Conservation (phyloP, 1,284 basidiomycete species). For the Inonotus hispidus region DNA sequence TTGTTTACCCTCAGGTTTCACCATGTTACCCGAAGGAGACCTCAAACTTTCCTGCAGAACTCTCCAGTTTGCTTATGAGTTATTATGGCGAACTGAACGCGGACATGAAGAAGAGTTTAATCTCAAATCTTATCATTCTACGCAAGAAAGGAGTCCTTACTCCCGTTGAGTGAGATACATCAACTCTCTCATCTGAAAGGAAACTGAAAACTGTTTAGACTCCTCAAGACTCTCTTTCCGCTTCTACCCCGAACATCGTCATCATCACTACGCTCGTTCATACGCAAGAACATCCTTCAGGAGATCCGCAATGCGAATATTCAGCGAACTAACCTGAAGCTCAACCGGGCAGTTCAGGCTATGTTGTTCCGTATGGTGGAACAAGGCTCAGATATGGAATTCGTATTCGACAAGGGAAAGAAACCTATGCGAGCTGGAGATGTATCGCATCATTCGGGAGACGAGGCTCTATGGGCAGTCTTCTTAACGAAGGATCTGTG, state of each 20-base stretch:
- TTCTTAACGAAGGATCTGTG: slow-evolving; percentile 93
- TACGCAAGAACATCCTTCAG: slow-evolving; percentile 93
- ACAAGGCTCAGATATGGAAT: slow-evolving; percentile 47
- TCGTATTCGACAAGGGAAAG: slow-evolving; percentile 77
- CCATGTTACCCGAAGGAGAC: slow-evolving; percentile 89
- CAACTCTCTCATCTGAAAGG: slow-evolving; percentile 3
- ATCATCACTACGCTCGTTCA: slow-evolving; percentile 74
- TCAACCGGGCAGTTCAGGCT: slow-evolving; percentile 94
- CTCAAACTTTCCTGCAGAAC: slow-evolving; percentile 71
- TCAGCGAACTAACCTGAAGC: slow-evolving; percentile 88
- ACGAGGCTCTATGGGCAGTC: slow-evolving; percentile 98
- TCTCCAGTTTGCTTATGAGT: slow-evolving; percentile 73
- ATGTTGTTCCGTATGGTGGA: slow-evolving; percentile 97
- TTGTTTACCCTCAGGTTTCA: slow-evolving; percentile 50
- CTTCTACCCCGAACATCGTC: slow-evolving; percentile 90
- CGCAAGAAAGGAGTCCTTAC: slow-evolving; percentile 90
- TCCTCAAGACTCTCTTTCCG: slow-evolving; percentile 90
- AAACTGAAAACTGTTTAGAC: slow-evolving; percentile 39
- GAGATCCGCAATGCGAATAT: slow-evolving; percentile 92
- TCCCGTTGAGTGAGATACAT: slow-evolving; percentile 75
- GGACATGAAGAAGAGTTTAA: slow-evolving; percentile 77
- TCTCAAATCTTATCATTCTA: slow-evolving; percentile 90
- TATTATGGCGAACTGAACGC: slow-evolving; percentile 67
- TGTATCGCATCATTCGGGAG: slow-evolving; percentile 46
- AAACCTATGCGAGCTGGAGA: slow-evolving; percentile 40